Base-by-base conservation (phyloP, 352 stramenopile genomes). In the Halophytophthora polymorphica region DNA sequence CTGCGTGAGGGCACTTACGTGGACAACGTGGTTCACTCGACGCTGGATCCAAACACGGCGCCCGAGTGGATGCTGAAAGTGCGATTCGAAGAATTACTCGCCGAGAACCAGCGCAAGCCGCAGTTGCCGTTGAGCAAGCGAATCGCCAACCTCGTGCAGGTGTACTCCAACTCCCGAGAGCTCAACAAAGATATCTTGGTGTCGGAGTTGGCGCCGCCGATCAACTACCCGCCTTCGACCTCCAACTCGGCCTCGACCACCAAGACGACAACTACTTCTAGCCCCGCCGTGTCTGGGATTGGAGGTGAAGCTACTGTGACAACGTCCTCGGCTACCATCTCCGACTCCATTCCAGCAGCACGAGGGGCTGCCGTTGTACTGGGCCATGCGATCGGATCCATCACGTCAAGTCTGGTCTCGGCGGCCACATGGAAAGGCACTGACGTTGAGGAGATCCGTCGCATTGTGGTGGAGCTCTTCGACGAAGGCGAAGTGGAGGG, bases 11-110 rank as follows among this genome's bases (percentile, higher is more conserved):
- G 83, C 6, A 82, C 76, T 6, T 93, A 88, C 36, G 83, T 93
- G 3, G 83, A 93, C 58, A 93, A 93, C 50, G 78, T 77, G 2
- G 83, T 93, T 21, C 83, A 93, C 41, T 90, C 83, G 36, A 90
- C 80, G 1, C 53, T 93, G 31, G 72, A 90, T 43, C 73, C 81
- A 1, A 69, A 58, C 18, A 77, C 69, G 6, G 83, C 83, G 6
- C 80, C 80, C 14, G 56, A 84, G 15, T 92, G 82, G 82, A 73
- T 76, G 56, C 29, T 92, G 4, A 61, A 61, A 5, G 73, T 72
- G 18, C 64, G 57, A 2, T 89, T 88, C 21, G 53, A 80, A 25
- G 39, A 71, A 2, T 49, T 85, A 18, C 14, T 58, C 7, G 56
- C 65, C 0, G 56, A 83, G 6, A 84, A 81, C 22, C 48, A 73